These are phyloP conservation scores for Excoecaria cochinchinensis DNA, from an alignment of 345 rosid genomes.

Conservation along the genomic window DNA sequence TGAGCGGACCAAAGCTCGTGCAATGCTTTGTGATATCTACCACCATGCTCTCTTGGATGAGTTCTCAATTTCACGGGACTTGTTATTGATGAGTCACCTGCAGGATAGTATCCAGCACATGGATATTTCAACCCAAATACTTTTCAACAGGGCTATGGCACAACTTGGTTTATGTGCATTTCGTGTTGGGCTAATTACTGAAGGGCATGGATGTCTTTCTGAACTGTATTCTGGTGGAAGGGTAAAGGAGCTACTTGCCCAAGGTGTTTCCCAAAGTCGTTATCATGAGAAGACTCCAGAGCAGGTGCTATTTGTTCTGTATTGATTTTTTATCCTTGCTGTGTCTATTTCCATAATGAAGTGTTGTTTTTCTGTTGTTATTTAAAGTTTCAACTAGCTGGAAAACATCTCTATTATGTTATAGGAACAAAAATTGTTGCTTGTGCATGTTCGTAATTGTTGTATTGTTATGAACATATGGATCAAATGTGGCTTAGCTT, in stretches of 20 bases:
- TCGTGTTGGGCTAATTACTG: slow-evolving; percentile 70
- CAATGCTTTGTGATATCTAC: slow-evolving; percentile 94
- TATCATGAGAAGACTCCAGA: slow-evolving; percentile 97
- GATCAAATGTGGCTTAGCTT: not conserved
- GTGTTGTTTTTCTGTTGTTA: not conserved
- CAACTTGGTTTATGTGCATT: slow-evolving; percentile 96
- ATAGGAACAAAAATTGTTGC: not conserved
- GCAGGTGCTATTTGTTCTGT: slow-evolving; percentile 46
- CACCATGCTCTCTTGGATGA: slow-evolving; percentile 83
- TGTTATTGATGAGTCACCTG: slow-evolving; percentile 89
- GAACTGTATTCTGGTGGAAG: slow-evolving; percentile 92
- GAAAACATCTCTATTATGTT: not conserved
- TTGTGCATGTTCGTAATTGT: not conserved
- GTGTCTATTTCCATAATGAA: not conserved
- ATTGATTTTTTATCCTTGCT: not conserved
- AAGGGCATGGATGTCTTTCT: slow-evolving; percentile 82
- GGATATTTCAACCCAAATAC: slow-evolving; percentile 94
- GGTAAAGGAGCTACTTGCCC: slow-evolving; percentile 93
- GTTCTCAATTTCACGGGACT: slow-evolving; percentile 73
- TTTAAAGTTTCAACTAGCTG: not conserved
- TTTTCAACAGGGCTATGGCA: slow-evolving; percentile 93
- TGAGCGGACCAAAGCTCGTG: slow-evolving; percentile 96
- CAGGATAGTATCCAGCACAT: slow-evolving; percentile 84
- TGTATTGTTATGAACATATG: not conserved
- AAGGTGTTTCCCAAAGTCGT: slow-evolving; percentile 91